These are phyloP conservation scores for Xerocomus amazonicus DNA, from an alignment of 1,284 basidiomycete genomes.

Conservation along the genomic window DNA sequence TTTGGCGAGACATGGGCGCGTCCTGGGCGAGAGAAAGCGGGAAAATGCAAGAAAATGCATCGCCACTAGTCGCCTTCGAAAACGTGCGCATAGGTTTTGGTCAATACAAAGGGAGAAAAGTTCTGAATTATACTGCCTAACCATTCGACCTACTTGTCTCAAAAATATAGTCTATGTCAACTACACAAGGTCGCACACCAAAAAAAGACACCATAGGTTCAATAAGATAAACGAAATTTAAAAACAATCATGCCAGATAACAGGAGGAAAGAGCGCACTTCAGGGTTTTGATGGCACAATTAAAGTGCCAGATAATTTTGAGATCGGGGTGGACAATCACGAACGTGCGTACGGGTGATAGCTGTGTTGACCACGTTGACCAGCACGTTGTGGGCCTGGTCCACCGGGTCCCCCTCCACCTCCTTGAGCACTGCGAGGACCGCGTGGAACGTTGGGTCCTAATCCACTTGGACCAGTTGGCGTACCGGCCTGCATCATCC, in stretches of 20 bases:
- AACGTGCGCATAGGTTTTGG: neutral
- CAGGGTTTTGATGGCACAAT: slow-evolving; percentile 4
- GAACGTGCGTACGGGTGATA: slow-evolving; percentile 79
- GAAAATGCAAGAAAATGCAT: neutral
- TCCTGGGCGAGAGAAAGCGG: too few species aligned
- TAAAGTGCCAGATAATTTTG: slow-evolving; percentile 14
- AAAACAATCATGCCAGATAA: slow-evolving; percentile 5
- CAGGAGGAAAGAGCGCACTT: slow-evolving; percentile 3
- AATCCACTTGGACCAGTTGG: slow-evolving; percentile 38
- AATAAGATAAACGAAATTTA: slow-evolving; percentile 21
- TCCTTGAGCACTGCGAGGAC: slow-evolving; percentile 58
- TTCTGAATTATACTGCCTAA: too few species aligned
- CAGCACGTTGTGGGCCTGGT: slow-evolving; percentile 68
- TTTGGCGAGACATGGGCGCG: neutral
- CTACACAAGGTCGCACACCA: neutral
- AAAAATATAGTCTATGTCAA: neutral
- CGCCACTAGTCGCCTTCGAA: neutral
- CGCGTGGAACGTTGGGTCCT: slow-evolving; percentile 60
- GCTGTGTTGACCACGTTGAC: slow-evolving; percentile 67
- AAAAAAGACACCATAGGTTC: slow-evolving; percentile 6
- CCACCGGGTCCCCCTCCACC: slow-evolving; percentile 41
- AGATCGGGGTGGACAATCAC: slow-evolving; percentile 14
- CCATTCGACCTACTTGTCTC: neutral
- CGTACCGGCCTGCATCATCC: slow-evolving; percentile 29
- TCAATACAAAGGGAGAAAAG: too few species aligned